Evolutionary conservation across 177 flowering plant genomes (phyloP).

Genomic region (Vitis hybrid): DNA sequence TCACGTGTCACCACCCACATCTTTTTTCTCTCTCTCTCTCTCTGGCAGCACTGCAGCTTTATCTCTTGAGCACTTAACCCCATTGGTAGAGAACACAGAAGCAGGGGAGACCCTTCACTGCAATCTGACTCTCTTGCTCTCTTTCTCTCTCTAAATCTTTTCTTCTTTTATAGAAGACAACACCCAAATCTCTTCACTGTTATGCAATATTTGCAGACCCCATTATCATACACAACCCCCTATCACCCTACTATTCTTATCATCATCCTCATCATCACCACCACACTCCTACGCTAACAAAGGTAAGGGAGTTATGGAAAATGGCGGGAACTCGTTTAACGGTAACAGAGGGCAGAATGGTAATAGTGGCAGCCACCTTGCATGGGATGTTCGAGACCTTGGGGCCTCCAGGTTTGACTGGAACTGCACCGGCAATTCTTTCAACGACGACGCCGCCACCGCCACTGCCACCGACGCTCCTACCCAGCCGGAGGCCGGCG

Average conservation of each 20-base stretch:
- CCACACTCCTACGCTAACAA: neutral
- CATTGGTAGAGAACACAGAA: constrained; percentile 7
- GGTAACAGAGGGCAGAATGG: constrained; percentile 20
- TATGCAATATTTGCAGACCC: neutral
- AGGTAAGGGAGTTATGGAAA: constrained; percentile 35
- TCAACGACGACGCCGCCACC: neutral
- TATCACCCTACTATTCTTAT: neutral
- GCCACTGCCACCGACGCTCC: neutral
- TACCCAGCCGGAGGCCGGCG: neutral
- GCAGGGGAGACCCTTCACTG: too few relatives aligned
- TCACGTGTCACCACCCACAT: constrained; percentile 10
- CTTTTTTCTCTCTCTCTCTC: neutral
- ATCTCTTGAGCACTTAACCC: constrained; percentile 1
- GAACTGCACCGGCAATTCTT: neutral
- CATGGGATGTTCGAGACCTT: constrained; percentile 31
- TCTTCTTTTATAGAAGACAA: constrained; percentile 15
- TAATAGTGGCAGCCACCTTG: constrained; percentile 10
- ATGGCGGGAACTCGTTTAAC: constrained; percentile 25
- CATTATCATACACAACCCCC: neutral
- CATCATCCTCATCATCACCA: neutral
- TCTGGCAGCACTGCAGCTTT: neutral
- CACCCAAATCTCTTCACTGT: neutral
- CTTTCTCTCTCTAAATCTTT: constrained; percentile 8
- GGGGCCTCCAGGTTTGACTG: constrained; percentile 13
- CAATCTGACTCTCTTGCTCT: constrained; percentile 4